phyloP scores from a whole-genome alignment of 805 yeast species.

The Wickerhamiella azyma region DNA sequence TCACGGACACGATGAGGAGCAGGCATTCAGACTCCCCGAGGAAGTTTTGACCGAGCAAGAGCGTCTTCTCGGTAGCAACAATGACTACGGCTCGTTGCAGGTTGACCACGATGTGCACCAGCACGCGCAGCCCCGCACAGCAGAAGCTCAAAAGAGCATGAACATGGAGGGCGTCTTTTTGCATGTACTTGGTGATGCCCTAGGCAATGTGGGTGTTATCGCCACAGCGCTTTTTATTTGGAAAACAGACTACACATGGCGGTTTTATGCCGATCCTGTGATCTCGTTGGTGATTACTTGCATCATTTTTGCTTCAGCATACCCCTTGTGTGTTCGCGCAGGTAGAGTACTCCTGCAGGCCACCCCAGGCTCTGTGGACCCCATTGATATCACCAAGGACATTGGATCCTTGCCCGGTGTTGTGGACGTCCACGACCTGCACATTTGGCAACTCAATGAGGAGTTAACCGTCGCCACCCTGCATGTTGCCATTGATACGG shows the following conservation, averaged over 20 bases:
- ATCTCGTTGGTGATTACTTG: slow-evolving; percentile 75
- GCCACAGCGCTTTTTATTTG: slow-evolving; percentile 80
- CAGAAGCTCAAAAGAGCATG: slow-evolving; percentile 40
- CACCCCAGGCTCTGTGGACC: slow-evolving; percentile 71
- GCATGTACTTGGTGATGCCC: slow-evolving; percentile 91
- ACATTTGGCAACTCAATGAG: slow-evolving; percentile 91
- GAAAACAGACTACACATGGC: slow-evolving; percentile 87
- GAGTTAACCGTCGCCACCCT: slow-evolving; percentile 74
- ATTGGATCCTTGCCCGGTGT: slow-evolving; percentile 60
- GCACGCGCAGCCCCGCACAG: slow-evolving; percentile 7
- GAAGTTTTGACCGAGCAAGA: slow-evolving; percentile 17
- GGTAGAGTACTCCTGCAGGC: slow-evolving; percentile 85
- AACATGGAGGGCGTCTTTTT: slow-evolving; percentile 96
- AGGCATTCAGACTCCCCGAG: slow-evolving; percentile 14
- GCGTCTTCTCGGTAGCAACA: slow-evolving; percentile 13
- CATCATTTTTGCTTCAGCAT: slow-evolving; percentile 80
- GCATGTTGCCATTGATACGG: slow-evolving; percentile 60
- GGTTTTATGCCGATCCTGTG: slow-evolving; percentile 70
- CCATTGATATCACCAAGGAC: slow-evolving; percentile 57
- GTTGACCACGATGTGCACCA: slow-evolving; percentile 6
- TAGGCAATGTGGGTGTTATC: slow-evolving; percentile 91
- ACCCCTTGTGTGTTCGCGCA: slow-evolving; percentile 77
- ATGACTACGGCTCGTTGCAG: slow-evolving; percentile 11
- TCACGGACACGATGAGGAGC: slow-evolving; percentile 8
- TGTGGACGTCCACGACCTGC: slow-evolving; percentile 83